Conservation (phyloP, 169 alveolate species). For the Cryptosporidium tyzzeri region DNA sequence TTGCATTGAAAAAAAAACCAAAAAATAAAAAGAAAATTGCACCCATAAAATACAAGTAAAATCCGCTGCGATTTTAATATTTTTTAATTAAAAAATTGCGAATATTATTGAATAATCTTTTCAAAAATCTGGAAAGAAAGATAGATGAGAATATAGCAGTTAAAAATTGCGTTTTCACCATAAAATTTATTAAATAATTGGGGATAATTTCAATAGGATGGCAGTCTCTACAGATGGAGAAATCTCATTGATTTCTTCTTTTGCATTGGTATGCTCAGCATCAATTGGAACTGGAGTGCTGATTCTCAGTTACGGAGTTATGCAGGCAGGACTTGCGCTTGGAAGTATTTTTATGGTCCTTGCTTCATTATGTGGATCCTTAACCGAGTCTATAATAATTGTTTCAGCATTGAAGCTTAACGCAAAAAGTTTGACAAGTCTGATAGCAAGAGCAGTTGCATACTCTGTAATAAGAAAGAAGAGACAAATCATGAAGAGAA, state of each 20-base stretch:
- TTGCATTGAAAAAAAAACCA: background rate
- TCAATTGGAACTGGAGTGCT: constrained; percentile 69
- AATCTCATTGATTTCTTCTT: constrained; percentile 49
- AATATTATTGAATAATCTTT: background rate
- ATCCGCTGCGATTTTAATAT: background rate
- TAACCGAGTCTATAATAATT: constrained; percentile 53
- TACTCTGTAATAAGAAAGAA: constrained; percentile 65
- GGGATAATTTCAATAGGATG: background rate
- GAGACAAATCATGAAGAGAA: constrained; percentile 57
- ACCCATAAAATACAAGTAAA: background rate
- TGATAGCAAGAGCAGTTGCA: constrained; percentile 60
- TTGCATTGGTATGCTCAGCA: constrained; percentile 53
- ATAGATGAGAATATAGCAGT: background rate
- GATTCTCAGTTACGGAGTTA: constrained; percentile 68
- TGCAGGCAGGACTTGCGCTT: constrained; percentile 66
- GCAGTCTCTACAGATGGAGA: constrained; percentile 38
- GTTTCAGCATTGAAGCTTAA: constrained; percentile 55
- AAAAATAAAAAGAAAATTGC: background rate
- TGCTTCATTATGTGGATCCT: constrained; percentile 52
- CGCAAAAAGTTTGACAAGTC: constrained; percentile 34
- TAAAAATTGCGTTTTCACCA: background rate
- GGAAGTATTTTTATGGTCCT: constrained; percentile 40
- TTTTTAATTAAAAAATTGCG: too few relatives aligned
- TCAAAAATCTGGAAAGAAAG: background rate
- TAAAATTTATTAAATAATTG: background rate